Base-by-base conservation (phyloP, 2,329 filamentous ascomycete species). In the Fusarium sp. region DNA sequence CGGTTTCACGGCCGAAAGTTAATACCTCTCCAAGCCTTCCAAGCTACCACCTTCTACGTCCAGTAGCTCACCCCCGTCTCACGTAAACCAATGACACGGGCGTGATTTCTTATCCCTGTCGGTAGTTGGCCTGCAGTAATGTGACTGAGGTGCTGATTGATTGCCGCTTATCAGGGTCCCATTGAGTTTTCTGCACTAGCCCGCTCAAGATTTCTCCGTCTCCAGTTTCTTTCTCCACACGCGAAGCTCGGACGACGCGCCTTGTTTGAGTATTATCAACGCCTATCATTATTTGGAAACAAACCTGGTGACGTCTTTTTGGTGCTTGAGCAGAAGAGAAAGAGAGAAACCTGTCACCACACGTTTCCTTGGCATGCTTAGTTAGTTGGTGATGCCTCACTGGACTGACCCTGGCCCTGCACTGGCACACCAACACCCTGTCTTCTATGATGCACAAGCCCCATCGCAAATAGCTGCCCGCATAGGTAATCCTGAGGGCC, bases 221-320 rank as follows among this genome's bases (percentile, higher is more conserved):
- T 52, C 65, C 66, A 67, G 35, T 37, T 37, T 37, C 35, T 37
- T 37, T 37, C 35, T 37, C 35, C 66, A 33, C 41, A 30, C 41
- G 22, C 15, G n/a, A n/a, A 15, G n/a, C 20, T 37, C 62, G 65
- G 60, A 54, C 53, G 32, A 48, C 47, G 51, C 65, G 35, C 19
- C 65, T 68, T 28, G 26, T 62, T 68, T 20, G 30, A 68, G 65
- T 55, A 66, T 51, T 7, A 39, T 46, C 44, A 33, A 63, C 67
- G 67, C 67, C 51, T 26, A 70, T 70, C 67, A 65, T 45, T 28
- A 68, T 68, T 35, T 67, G 20, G 33, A 55, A 56, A 54, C 51
- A 33, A 15, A 45, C 14, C 9, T 22, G 8, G 26, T 26, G 26
- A 26, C 26, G 26, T 26, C 24, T 26, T 26, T n/a, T 46, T 37